Base-by-base conservation (phyloP, 1,139 yeast genomes). In the Kodamaea sp. region DNA sequence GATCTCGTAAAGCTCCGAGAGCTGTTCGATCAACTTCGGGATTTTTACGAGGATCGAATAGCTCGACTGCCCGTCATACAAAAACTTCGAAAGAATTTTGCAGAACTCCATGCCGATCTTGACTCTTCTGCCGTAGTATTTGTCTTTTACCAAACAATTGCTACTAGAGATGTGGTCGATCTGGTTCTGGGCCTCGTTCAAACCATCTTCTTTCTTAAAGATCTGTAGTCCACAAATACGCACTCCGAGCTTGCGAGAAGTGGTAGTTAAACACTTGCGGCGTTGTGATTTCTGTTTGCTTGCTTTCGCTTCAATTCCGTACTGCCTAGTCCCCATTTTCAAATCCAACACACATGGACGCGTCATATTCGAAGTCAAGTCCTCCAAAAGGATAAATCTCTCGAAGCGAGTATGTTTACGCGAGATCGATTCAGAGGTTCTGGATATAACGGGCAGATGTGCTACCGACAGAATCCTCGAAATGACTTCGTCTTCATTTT, bases 291-390 rank as follows among this genome's bases (percentile, higher is more conserved):
- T 58, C 54, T 83, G 87, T 60, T 94, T 94, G 35, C 78, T 67
- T 10, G 63, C 59, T 7, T 73, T 71, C 0, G 97, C 97, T 47
- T 88, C 96, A 11, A 90, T 83, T n/a, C 99, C 98, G 51, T 92
- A 92, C 59, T 94, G 99, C 35, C 99, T 73, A 0, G 99, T 90
- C 1, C 99, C 99, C 97, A 94, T 92, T 57, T 94, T 94, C 47
- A 94, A 70, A 60, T 94, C 99, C 39, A 94, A 66, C 1, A 92
- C 97, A 56, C 97, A 89, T 0, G 98, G 97, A 41, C 75, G 76
- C 22, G 62, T 67, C 82, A 92, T 78, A 22, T 88, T 87, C 33
- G 82, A 75, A 0, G 97, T 90, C 35, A 94, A 65, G 61, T 94
- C 99, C 54, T 94, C 98, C 35, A 90, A 67, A n/a, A 94, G 63